Percentiles rank a stretch among this genome's conserved stretches.
These are phyloP conservation scores for Pythium guiyangense DNA, from an alignment of 352 stramenopile genomes.

Conservation along the genomic window DNA sequence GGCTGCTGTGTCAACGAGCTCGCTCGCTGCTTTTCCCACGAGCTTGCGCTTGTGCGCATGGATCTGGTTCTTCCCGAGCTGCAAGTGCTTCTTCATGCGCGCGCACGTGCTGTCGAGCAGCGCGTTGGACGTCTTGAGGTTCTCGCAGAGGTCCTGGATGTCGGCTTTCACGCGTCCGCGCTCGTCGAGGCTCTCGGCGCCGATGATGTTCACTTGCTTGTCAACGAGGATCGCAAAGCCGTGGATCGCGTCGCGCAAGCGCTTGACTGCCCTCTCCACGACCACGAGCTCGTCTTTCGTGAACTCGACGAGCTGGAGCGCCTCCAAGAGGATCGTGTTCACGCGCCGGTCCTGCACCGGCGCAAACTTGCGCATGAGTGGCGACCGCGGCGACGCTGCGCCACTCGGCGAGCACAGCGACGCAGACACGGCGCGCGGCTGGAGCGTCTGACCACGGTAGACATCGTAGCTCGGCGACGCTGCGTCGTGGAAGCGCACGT, in stretches of 20 bases:
- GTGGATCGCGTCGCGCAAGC: slow-evolving; percentile 53
- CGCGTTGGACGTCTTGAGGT: slow-evolving; percentile 47
- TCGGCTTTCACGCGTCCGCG: slow-evolving; percentile 45
- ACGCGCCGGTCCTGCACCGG: slow-evolving; percentile 47
- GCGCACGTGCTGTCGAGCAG: slow-evolving; percentile 47
- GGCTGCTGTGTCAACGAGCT: slow-evolving; percentile 14
- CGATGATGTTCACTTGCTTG: slow-evolving; percentile 69
- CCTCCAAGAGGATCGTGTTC: slow-evolving; percentile 55
- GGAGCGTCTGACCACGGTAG: slow-evolving; percentile 3
- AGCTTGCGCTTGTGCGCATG: slow-evolving; percentile 44
- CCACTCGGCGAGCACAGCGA: not conserved
- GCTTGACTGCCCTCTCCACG: slow-evolving; percentile 54
- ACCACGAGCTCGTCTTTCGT: slow-evolving; percentile 47
- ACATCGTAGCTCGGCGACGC: not conserved
- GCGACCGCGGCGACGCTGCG: slow-evolving; percentile 21
- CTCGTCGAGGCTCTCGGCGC: slow-evolving; percentile 35
- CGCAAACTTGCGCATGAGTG: slow-evolving; percentile 57
- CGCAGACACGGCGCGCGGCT: not conserved
- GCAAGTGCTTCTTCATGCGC: slow-evolving; percentile 58
- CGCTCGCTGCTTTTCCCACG: slow-evolving; percentile 18
- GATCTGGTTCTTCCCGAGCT: slow-evolving; percentile 40
- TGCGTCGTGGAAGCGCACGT: slow-evolving; percentile 8
- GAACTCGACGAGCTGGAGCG: slow-evolving; percentile 59
- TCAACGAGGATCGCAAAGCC: slow-evolving; percentile 66
- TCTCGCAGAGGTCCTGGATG: slow-evolving; percentile 56